Evolutionary conservation across 129 eudicot genomes (phyloP).

Genomic region (Kitagawia praeruptora): DNA sequence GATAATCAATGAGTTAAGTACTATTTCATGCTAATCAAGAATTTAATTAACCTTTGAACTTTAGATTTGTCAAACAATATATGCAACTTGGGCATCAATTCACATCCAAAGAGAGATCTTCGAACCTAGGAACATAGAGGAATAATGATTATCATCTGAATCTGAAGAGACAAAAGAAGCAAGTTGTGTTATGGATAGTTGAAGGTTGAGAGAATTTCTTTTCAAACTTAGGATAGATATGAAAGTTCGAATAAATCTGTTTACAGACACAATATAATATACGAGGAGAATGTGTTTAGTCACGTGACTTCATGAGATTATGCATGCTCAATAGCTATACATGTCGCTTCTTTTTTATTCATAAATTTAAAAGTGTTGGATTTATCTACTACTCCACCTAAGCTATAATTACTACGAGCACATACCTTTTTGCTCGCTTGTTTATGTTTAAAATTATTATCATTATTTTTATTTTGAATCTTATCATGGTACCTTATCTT

Average conservation of each 20-base stretch:
- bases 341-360: not conserved
- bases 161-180: not conserved
- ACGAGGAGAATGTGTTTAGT: not conserved
- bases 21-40: not conserved
- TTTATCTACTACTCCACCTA: not conserved
- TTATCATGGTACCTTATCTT: not conserved
- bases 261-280: not conserved
- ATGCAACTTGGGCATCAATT: not conserved
- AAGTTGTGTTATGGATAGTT: not conserved
- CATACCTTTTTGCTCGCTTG: not conserved
- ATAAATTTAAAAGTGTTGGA: not conserved
- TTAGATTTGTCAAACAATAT: not conserved
- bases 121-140: not conserved
- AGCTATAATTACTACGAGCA: not conserved
- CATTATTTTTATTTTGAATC: not conserved
- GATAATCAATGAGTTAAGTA: not conserved
- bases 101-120: not conserved
- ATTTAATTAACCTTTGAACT: not conserved
- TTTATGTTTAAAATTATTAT: not conserved
- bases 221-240: not conserved
- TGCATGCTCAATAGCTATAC: not conserved
- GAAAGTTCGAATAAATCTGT: not conserved
- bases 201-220: not conserved
- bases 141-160: not conserved
- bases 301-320: constrained; percentile 1